phyloP scores from a whole-genome alignment of 1,139 yeast species.

The Blastobotrys ciferrii region DNA sequence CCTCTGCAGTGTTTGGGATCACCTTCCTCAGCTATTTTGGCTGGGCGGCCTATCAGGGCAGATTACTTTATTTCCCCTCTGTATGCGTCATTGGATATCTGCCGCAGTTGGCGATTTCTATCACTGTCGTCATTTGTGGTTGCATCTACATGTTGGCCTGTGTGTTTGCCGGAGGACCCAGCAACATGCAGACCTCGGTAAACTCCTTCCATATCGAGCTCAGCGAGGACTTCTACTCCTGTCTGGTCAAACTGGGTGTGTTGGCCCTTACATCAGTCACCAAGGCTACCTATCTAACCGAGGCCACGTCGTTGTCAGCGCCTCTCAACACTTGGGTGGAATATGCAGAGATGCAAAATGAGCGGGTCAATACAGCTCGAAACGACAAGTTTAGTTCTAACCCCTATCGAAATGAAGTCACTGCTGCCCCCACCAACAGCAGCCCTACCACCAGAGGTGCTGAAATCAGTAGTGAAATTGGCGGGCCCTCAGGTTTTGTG shows the following conservation, averaged over 20 bases:
- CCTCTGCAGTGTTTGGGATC: conserved; percentile 57
- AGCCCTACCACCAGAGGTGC: conserved; percentile 6
- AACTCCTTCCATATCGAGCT: conserved; percentile 38
- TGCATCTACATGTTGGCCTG: conserved; percentile 54
- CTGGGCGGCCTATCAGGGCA: conserved; percentile 40
- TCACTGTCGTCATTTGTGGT: conserved; percentile 50
- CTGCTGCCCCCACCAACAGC: not conserved
- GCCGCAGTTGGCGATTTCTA: conserved; percentile 59
- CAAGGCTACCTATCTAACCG: conserved; percentile 61
- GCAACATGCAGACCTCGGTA: conserved; percentile 41
- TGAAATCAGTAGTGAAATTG: not conserved
- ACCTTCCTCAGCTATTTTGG: conserved; percentile 50
- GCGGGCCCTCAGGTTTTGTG: conserved; percentile 14
- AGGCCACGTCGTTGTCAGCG: conserved; percentile 49
- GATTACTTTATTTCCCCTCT: conserved; percentile 50
- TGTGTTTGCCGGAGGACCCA: conserved; percentile 53
- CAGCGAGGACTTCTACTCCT: conserved; percentile 65
- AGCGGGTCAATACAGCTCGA: not conserved
- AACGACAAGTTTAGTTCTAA: conserved; percentile 1
- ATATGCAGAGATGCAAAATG: conserved; percentile 1
- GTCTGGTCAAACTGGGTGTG: conserved; percentile 57
- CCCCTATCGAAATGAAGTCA: conserved; percentile 24
- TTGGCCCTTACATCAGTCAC: conserved; percentile 67
- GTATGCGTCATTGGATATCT: conserved; percentile 54
- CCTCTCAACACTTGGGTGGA: conserved; percentile 64